These are phyloP conservation scores for Phlebopus sp. DNA, from an alignment of 1,284 basidiomycete genomes.

Conservation along the genomic window DNA sequence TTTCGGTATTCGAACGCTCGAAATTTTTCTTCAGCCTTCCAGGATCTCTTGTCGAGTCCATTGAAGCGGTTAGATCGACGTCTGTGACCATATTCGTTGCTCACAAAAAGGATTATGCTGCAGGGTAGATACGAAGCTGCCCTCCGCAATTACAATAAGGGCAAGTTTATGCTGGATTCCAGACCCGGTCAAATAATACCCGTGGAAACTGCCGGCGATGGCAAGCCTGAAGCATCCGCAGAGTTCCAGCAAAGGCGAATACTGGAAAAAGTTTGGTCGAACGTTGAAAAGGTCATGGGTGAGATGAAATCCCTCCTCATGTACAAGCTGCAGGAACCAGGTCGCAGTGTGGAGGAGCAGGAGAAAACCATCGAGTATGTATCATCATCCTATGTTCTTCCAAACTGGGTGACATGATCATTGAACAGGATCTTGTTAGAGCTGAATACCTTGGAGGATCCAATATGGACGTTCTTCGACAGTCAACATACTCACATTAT, in stretches of 20 bases:
- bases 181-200: conserved; percentile 82
- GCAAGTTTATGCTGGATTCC: conserved; percentile 86
- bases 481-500: conserved; percentile 87
- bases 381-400: conserved; percentile 1
- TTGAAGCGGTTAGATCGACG: conserved; percentile 69
- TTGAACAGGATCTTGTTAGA: conserved; percentile 75
- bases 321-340: conserved; percentile 75
- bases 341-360: conserved; percentile 85
- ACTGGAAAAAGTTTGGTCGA: conserved; percentile 94
- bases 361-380: conserved; percentile 95
- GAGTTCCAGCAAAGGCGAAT: conserved; percentile 87
- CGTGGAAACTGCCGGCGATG: conserved; percentile 54
- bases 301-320: conserved; percentile 86
- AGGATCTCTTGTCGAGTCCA: conserved; percentile 85
- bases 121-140: conserved; percentile 93
- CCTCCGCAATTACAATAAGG: conserved; percentile 96
- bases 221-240: conserved; percentile 46
- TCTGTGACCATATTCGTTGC: background rate
- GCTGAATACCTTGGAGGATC: conserved; percentile 79
- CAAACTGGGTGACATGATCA: conserved; percentile 4
- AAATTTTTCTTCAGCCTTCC: conserved; percentile 99
- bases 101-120: background rate
- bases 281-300: conserved; percentile 91
- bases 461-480: conserved; percentile 94
- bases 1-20: conserved; percentile 94